Percentiles rank a stretch among this genome's conserved stretches.
Evolutionary conservation across 2,329 filamentous ascomycete species (phyloP).

Genomic region (Neoascochyta sp.): DNA sequence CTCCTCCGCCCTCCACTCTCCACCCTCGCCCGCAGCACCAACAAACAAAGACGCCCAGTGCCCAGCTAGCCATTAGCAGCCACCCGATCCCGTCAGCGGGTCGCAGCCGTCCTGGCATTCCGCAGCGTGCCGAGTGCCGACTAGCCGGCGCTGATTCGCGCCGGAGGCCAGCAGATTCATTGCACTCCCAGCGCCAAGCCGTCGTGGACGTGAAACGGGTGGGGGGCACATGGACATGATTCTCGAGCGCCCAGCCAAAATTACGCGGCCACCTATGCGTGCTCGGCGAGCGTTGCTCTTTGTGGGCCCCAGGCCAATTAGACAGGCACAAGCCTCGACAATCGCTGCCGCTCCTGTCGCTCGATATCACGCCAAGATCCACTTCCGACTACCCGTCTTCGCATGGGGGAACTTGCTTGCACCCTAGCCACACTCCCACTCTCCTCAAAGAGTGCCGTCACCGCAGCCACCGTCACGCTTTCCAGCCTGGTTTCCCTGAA

Average conservation of each 20-base stretch:
- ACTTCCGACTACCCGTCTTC: constrained; percentile 33
- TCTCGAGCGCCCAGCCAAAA: constrained; percentile 17
- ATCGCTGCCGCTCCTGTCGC: constrained; percentile 19
- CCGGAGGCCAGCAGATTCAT: constrained; percentile 10
- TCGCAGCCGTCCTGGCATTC: no score
- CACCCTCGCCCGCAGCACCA: no score
- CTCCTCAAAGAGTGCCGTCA: constrained; percentile 26
- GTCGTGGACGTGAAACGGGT: constrained; percentile 18
- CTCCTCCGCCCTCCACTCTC: no score
- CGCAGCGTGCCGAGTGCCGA: constrained; percentile 8
- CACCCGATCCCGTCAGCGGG: no score
- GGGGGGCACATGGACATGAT: constrained; percentile 15
- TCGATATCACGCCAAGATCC: constrained; percentile 27
- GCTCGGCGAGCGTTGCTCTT: constrained; percentile 21
- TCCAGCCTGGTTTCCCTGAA: no score
- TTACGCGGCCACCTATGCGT: constrained; percentile 28
- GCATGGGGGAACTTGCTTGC: constrained; percentile 28
- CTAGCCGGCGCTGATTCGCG: constrained; percentile 4
- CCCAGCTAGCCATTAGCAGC: no score
- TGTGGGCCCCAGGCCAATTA: constrained; percentile 18
- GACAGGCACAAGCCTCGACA: constrained; percentile 11
- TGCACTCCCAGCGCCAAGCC: constrained; percentile 17
- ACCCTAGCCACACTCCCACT: constrained; percentile 25
- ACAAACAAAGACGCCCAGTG: no score
- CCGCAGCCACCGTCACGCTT: constrained; percentile 21